Evolutionary conservation across 495 filamentous ascomycete genomes (phyloP), one percentile per base, ranked within the genome.

Genomic region (Penicillium lagena): DNA sequence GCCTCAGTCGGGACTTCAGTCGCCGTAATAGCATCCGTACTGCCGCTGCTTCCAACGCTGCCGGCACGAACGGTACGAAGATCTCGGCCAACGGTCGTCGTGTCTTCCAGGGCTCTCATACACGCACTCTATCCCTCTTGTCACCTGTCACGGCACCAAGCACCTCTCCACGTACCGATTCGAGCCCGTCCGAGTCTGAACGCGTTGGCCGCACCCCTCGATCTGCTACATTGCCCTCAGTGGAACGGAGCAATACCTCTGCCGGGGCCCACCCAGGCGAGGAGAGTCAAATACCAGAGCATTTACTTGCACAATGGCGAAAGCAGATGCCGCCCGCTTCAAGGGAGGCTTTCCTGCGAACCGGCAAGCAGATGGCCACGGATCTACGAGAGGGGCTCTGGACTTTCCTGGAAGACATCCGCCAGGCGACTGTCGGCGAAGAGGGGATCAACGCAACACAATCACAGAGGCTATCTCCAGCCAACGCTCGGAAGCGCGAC

Each of bases 401-500:
- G 88, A 96, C 89, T 11, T 98, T 97, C 62, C 77, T 96, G 48
- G 93, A 97, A 58, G 93, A 97, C 63, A 76, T 98, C 22, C 76
- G 89, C 50, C 93, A 98, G 66, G 93, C 89, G 11, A 95, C 93
- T 2, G 87, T 96, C 10, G 93, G 91, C 33, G 93, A 97, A 29
- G 93, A 97, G 63, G 86, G 79, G 9, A 80, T 89, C 45, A 80
- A 72, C 42, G 82, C 77, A 33, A 75, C 70, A 12, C 69, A 68
- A 51, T 64, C 67, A 30, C 56, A 71, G 32, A 64, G 58, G 12
- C 45, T 58, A 37, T 45, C 66, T 17, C 51, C 48, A 14, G 35
- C 48, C 9, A 45, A 49, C 15, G 35, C 45, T 41, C 64, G 52
- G 55, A 71, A 62, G 45, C 70, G 49, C 49, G 49, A 59, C 39